Conservation (phyloP, 2,329 filamentous ascomycete species). For the Colletotrichum zoysiae region DNA sequence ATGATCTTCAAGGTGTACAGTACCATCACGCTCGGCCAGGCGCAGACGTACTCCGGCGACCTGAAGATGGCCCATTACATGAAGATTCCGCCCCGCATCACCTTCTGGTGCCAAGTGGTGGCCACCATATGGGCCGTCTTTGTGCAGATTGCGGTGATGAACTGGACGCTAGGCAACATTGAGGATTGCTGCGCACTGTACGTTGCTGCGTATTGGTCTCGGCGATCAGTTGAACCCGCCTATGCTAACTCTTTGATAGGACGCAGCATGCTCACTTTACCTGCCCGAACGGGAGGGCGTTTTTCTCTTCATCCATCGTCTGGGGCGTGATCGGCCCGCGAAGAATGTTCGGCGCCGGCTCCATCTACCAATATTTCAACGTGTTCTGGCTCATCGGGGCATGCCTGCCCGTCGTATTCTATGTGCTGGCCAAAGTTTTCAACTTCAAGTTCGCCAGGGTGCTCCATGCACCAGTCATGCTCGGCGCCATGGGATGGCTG, state of each 20-base stretch:
- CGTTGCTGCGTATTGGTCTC: background rate
- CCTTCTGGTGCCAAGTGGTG: conserved; percentile 73
- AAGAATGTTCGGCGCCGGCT: conserved; percentile 65
- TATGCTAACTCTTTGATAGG: conserved; percentile 51
- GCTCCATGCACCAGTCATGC: conserved; percentile 69
- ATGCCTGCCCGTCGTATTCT: conserved; percentile 62
- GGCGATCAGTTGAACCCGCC: rapidly evolving
- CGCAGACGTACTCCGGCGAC: conserved; percentile 58
- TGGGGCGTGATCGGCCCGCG: conserved; percentile 70
- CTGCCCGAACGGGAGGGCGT: conserved; percentile 55
- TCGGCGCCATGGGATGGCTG: conserved; percentile 65
- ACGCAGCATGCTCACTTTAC: conserved; percentile 55
- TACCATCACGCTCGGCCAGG: conserved; percentile 44
- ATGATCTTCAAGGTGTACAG: conserved; percentile 51
- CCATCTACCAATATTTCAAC: conserved; percentile 43
- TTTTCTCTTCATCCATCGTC: conserved; percentile 67
- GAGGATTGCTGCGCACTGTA: conserved; percentile 54
- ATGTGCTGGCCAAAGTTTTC: conserved; percentile 51
- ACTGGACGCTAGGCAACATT: conserved; percentile 58
- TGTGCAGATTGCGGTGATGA: conserved; percentile 56
- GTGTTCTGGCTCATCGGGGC: conserved; percentile 57
- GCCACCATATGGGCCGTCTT: conserved; percentile 60
- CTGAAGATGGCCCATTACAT: conserved; percentile 61
- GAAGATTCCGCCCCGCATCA: conserved; percentile 69
- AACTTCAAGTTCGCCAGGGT: conserved; percentile 57